phyloP scores from a whole-genome alignment of 331 rosid species.

The Rosa hybrid region DNA sequence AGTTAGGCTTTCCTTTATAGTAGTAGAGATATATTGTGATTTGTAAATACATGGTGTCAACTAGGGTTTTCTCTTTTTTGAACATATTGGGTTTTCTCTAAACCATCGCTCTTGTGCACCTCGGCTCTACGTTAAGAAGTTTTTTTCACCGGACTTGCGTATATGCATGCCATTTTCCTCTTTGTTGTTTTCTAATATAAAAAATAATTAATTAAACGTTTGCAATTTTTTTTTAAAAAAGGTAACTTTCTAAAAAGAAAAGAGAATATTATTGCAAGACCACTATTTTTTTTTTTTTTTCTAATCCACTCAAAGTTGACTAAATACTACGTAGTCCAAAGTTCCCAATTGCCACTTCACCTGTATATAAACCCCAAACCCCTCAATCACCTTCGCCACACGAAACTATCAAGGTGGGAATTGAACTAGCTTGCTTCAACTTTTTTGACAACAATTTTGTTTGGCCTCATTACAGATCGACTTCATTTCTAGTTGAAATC shows the following conservation, averaged over 20 bases:
- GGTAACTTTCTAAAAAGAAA: not conserved
- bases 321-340: not conserved
- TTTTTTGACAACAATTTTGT: not conserved
- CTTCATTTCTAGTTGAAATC: constrained; percentile 1
- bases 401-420: constrained; percentile 9
- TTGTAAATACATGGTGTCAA: not conserved
- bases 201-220: not conserved
- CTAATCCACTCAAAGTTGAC: not conserved
- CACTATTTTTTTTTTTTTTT: not conserved
- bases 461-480: not conserved
- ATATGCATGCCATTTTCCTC: not conserved
- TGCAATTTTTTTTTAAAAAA: not conserved
- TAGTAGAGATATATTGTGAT: no score
- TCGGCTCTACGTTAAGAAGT: not conserved
- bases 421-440: constrained; percentile 9
- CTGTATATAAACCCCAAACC: not conserved
- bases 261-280: constrained; percentile 13
- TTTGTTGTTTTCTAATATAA: not conserved
- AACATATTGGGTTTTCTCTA: not conserved
- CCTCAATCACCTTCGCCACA: constrained; percentile 9
- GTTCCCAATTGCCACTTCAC: not conserved
- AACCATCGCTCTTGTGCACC: not conserved
- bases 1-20: no score
- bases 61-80: not conserved
- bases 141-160: not conserved